Base-by-base conservation (phyloP, 2,329 filamentous ascomycete species). In the Sclerotinia spermophila region DNA sequence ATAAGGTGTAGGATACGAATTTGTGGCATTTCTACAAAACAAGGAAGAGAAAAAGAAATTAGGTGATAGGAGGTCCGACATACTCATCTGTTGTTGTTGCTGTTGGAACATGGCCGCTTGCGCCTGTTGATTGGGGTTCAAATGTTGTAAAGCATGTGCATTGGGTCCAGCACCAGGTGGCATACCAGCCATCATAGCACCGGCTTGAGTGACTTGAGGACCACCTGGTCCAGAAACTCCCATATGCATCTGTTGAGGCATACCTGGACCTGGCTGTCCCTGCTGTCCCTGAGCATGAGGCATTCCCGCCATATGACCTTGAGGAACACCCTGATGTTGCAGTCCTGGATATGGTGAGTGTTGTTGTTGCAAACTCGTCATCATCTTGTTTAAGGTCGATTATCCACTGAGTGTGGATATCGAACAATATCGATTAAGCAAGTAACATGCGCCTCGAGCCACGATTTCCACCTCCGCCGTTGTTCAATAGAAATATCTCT, bases 171-270 rank as follows among this genome's bases (percentile, higher is more conserved):
- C 85, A 72, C 90, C 88, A 42, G 90, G 90, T 73, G 91, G 90
- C 88, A 94, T 92, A 71, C 87, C 89, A 74, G 83, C 87, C 90
- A 94, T 93, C 85, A 94, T 87, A 70, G 89, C 86, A 40, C 83
- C 84, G 67, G 86, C 87, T 77, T 92, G 90, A 79, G 89, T 92
- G 74, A 92, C 89, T 79, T 92, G 90, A 59, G 85, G 84, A 72
- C 86, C 87, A 75, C 88, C 89, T 30, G 91, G 90, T 48, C 87
- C 90, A 71, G 91, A 92, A 40, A 91, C 91, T 72, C 87, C 89
- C 83, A 92, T 91, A 76, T 92, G 90, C 81, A 87, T 89, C 80
- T 92, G 90, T 79, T 91, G 91, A 75, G 86, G 86, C 80, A 91
- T 89, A 53, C 84, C 86, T 56, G 77, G 78, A 73, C 82, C 85